These are phyloP conservation scores for Pseudogymnoascus sp. DNA, from an alignment of 2,329 filamentous ascomycete species.

Conservation along the genomic window DNA sequence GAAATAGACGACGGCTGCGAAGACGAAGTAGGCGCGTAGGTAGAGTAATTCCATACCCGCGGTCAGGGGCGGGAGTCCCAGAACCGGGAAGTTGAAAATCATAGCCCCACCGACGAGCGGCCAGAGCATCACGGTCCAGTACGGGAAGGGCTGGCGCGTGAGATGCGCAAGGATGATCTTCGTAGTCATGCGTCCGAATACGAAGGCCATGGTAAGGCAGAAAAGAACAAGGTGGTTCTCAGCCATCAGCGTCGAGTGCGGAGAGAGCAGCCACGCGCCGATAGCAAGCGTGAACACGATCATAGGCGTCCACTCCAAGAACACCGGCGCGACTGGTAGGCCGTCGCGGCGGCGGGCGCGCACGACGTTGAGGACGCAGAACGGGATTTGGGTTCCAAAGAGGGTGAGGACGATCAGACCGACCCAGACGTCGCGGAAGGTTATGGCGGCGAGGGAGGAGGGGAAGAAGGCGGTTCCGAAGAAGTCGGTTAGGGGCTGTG, in stretches of 20 bases:
- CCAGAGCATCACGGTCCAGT: conserved; percentile 86
- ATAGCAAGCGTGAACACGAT: conserved; percentile 67
- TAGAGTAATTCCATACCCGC: conserved; percentile 67
- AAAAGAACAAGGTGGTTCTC: conserved; percentile 89
- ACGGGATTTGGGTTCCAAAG: conserved; percentile 69
- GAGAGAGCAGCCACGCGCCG: conserved; percentile 80
- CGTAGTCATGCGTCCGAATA: conserved; percentile 95
- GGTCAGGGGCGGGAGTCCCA: conserved; percentile 62
- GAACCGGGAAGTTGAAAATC: conserved; percentile 69
- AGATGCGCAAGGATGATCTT: conserved; percentile 98
- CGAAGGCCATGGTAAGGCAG: conserved; percentile 89
- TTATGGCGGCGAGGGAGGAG: conserved; percentile 59
- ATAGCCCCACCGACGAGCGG: conserved; percentile 81
- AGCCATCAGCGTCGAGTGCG: conserved; percentile 69
- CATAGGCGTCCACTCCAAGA: conserved; percentile 93
- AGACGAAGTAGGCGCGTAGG: conserved; percentile 74
- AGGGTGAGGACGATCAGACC: conserved; percentile 58
- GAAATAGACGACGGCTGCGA: conserved; percentile 79
- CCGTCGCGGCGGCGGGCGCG: conserved; percentile 63
- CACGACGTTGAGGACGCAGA: conserved; percentile 80
- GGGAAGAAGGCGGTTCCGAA: conserved; percentile 62
- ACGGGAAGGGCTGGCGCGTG: conserved; percentile 87
- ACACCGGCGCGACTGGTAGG: conserved; percentile 70
- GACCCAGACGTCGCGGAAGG: conserved; percentile 85
- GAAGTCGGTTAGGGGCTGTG: conserved; percentile 59